Percentiles rank a stretch among this genome's conserved stretches.
phyloP scores from a whole-genome alignment of 2,329 filamentous ascomycete genomes.

The Penicillium crustosum region DNA sequence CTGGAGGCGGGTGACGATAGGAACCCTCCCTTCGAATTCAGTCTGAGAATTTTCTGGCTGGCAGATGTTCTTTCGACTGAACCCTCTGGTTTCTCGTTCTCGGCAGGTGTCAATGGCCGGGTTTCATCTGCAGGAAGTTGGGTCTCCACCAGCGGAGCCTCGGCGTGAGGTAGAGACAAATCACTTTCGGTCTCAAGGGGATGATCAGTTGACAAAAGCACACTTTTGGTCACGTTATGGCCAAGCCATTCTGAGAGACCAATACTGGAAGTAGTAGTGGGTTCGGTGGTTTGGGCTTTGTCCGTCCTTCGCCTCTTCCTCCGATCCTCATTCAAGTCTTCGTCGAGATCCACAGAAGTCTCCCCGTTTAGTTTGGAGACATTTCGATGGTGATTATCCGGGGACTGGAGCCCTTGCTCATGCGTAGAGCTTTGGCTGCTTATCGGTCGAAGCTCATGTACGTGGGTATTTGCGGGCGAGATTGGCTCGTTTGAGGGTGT shows the following conservation, averaged over 20 bases:
- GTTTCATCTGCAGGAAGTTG: not conserved
- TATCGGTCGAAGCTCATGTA: not conserved
- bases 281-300: conserved; percentile 12
- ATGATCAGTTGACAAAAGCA: not conserved
- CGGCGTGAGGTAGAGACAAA: not conserved
- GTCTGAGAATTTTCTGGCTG: conserved; percentile 47
- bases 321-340: conserved; percentile 35
- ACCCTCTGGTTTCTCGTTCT: not conserved
- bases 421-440: not conserved
- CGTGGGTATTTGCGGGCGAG: not conserved
- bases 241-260: conserved; percentile 21
- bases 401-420: not conserved
- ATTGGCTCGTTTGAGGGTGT: conserved; percentile 3
- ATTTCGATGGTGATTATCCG: not conserved
- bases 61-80: conserved; percentile 39
- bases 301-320: conserved; percentile 40
- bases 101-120: not conserved
- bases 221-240: not conserved
- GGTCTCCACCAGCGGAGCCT: conserved; percentile 2
- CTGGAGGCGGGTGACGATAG: conserved; percentile 38
- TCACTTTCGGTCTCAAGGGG: not conserved
- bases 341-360: conserved; percentile 15
- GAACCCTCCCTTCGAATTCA: conserved; percentile 47
- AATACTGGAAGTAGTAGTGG: conserved; percentile 5
- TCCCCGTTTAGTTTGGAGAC: not conserved